A percentile compares a stretch with the other conserved stretches of the same genome.
phyloP scores from a whole-genome alignment of 2,329 filamentous ascomycete genomes.

The Penicillium decumbens region DNA sequence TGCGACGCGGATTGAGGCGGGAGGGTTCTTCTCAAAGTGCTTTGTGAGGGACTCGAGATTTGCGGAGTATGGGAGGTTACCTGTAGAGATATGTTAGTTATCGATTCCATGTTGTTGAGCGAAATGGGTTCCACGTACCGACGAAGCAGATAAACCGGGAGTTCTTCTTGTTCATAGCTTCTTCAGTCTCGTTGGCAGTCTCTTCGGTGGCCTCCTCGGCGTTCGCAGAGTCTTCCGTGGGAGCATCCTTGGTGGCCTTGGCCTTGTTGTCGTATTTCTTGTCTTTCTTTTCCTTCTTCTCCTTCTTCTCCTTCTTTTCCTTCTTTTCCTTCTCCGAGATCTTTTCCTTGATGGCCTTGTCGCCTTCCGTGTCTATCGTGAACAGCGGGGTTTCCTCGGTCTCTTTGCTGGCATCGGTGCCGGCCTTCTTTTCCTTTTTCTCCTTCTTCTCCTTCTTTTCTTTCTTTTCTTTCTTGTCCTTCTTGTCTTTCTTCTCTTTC shows the following conservation, averaged over 20 bases:
- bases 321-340: slow-evolving; percentile 24
- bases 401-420: neutral
- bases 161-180: slow-evolving; percentile 31
- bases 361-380: slow-evolving; percentile 5
- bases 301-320: slow-evolving; percentile 15
- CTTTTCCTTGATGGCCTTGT: slow-evolving; percentile 18
- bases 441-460: slow-evolving; percentile 12
- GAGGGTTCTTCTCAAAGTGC: slow-evolving; percentile 74
- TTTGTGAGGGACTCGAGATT: slow-evolving; percentile 63
- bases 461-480: slow-evolving; percentile 14
- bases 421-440: slow-evolving; percentile 5
- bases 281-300: slow-evolving; percentile 13
- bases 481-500: slow-evolving; percentile 12
- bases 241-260: slow-evolving; percentile 3
- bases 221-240: slow-evolving; percentile 8
- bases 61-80: slow-evolving; percentile 84
- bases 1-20: slow-evolving; percentile 66
- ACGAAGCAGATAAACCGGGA: slow-evolving; percentile 73
- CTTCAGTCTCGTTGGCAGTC: slow-evolving; percentile 14
- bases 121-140: slow-evolving; percentile 43
- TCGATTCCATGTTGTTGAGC: neutral
- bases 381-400: neutral
- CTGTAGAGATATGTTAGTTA: slow-evolving; percentile 37
- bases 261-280: slow-evolving; percentile 25
- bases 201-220: slow-evolving; percentile 9